Evolutionary conservation across 1,284 basidiomycete genomes (phyloP).

Genomic region (Cutaneotrichosporon cyanovorans): DNA sequence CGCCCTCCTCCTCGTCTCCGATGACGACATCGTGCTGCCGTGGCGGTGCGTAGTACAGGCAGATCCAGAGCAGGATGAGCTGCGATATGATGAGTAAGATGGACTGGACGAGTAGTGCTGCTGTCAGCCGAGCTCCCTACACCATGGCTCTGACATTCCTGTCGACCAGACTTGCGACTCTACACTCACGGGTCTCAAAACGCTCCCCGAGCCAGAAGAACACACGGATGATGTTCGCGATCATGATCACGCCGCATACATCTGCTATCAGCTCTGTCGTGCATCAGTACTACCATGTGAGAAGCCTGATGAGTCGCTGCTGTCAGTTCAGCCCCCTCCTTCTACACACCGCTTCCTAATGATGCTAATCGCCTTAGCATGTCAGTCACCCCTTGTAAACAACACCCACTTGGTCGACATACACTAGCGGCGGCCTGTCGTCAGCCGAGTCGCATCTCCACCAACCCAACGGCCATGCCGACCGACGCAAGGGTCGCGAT

Average conservation of each 20-base stretch:
- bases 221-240: constrained; percentile 46
- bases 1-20: constrained; percentile 4
- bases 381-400: constrained; percentile 12
- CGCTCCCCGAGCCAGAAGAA: constrained; percentile 50
- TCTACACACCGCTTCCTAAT: constrained; percentile 43
- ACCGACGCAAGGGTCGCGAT: constrained; percentile 37
- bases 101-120: constrained; percentile 47
- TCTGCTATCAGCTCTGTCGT: constrained; percentile 17
- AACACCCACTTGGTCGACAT: constrained; percentile 44
- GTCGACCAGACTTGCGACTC: too few species aligned
- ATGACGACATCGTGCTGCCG: background rate
- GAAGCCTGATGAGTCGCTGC: constrained; percentile 44
- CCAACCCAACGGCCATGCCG: constrained; percentile 46
- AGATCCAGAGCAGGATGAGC: constrained; percentile 49
- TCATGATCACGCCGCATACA: constrained; percentile 41
- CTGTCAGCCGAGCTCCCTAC: constrained; percentile 2
- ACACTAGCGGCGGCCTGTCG: constrained; percentile 46
- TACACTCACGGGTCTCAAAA: constrained; percentile 48
- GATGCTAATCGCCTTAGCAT: constrained; percentile 47
- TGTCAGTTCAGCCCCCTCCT: constrained; percentile 11
- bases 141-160: too few species aligned
- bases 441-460: constrained; percentile 5
- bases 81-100: constrained; percentile 49
- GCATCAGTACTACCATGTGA: constrained; percentile 29
- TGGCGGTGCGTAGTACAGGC: constrained; percentile 45